phyloP scores from a whole-genome alignment of 768 basidiomycete genomes.

The Russula sp. region DNA sequence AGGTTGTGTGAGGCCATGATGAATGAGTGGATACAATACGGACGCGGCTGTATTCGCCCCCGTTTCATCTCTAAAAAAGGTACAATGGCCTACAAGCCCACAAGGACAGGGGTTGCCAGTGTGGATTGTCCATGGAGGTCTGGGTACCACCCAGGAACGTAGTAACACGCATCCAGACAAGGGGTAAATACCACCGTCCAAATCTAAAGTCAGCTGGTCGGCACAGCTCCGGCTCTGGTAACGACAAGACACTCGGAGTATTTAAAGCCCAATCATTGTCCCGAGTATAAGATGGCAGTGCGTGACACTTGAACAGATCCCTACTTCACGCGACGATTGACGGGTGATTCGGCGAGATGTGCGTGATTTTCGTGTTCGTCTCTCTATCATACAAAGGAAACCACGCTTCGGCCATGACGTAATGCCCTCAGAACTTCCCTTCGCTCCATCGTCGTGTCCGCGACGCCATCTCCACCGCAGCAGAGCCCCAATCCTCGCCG shows the following conservation, averaged over 20 bases:
- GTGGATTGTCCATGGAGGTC: not conserved
- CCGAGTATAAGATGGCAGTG: not conserved
- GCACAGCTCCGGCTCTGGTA: not conserved
- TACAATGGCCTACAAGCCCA: not conserved
- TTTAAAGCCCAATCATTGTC: not conserved
- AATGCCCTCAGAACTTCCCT: slow-evolving; percentile 48
- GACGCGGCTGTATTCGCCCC: not conserved
- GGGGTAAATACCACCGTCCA: not conserved
- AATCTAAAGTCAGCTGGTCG: not conserved
- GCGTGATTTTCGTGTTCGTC: not conserved
- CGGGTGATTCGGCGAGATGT: not conserved
- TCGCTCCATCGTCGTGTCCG: slow-evolving; percentile 60
- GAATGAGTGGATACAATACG: not conserved
- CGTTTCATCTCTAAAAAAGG: not conserved
- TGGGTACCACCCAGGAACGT: not conserved
- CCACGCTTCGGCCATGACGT: not conserved
- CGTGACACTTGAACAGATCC: not conserved
- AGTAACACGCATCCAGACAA: not conserved
- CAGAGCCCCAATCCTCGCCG: slow-evolving; percentile 96
- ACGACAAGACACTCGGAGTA: not conserved
- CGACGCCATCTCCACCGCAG: slow-evolving; percentile 89
- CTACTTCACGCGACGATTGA: not conserved
- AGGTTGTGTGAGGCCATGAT: not conserved
- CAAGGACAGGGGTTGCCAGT: not conserved
- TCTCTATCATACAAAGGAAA: not conserved